A percentile compares a stretch with the other conserved stretches of the same genome.
Evolutionary conservation across 2,329 filamentous ascomycete species (phyloP).

Genomic region (Neofusicoccum kwambonambiense): DNA sequence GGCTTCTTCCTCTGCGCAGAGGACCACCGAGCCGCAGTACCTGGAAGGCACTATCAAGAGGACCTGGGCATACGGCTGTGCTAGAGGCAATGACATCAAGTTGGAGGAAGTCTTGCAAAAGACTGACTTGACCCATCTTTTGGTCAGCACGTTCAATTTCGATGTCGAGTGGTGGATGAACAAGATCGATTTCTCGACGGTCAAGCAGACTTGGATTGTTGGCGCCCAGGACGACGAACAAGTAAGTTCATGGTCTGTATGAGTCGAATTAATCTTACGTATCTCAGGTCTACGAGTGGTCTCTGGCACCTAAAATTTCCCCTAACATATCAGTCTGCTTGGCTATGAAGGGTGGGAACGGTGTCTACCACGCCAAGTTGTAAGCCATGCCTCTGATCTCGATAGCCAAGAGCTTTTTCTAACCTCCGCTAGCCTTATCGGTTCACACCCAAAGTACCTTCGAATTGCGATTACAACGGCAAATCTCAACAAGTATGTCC

Average conservation of each 20-base stretch:
- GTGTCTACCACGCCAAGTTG: constrained; percentile 90
- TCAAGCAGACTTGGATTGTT: constrained; percentile 58
- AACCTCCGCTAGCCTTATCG: constrained; percentile 57
- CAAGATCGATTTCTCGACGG: constrained; percentile 63
- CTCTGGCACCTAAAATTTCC: constrained; percentile 37
- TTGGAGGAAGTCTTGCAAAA: constrained; percentile 84
- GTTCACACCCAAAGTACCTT: constrained; percentile 73
- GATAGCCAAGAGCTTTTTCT: not conserved
- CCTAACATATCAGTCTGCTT: constrained; percentile 69
- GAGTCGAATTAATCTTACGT: not conserved
- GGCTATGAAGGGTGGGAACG: constrained; percentile 69
- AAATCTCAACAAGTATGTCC: constrained; percentile 74
- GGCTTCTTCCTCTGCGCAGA: not conserved
- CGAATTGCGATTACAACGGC: constrained; percentile 83
- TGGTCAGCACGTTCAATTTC: constrained; percentile 86
- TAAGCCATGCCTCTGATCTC: not conserved
- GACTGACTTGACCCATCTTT: constrained; percentile 67
- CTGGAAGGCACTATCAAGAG: constrained; percentile 70
- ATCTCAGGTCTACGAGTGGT: not conserved
- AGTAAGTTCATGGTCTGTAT: not conserved
- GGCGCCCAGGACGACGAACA: constrained; percentile 52
- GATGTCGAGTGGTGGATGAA: constrained; percentile 76
- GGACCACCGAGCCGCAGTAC: constrained; percentile 40
- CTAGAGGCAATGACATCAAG: constrained; percentile 72
- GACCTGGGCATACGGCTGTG: constrained; percentile 69